Percentiles rank a stretch among this genome's conserved stretches.
Evolutionary conservation across 148 eudicot species (phyloP).

Genomic region (Vaccinium darrowii): DNA sequence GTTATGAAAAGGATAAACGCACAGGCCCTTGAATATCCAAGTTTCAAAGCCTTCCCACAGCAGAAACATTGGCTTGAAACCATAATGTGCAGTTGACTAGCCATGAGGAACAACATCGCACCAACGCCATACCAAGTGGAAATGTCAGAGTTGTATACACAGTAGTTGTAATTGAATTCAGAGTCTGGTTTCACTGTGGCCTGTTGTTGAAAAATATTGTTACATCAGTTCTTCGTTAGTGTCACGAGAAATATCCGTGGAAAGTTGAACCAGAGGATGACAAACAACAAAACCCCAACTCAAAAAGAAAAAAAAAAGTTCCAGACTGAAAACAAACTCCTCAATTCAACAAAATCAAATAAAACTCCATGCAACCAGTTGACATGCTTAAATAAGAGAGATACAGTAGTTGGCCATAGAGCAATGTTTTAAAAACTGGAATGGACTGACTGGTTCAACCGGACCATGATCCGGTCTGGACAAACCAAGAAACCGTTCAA

Average conservation of each 20-base stretch:
- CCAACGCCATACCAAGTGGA: slow-evolving; percentile 85
- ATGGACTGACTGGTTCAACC: too few relatives aligned
- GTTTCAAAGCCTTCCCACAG: slow-evolving; percentile 70
- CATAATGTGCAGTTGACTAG: slow-evolving; percentile 65
- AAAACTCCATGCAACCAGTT: slow-evolving; percentile 3
- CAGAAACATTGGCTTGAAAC: slow-evolving; percentile 80
- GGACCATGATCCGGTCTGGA: too few relatives aligned
- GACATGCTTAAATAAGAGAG: not conserved
- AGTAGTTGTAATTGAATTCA: slow-evolving; percentile 46
- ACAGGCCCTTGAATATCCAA: slow-evolving; percentile 76
- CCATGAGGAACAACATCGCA: slow-evolving; percentile 73
- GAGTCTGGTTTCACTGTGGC: slow-evolving; percentile 42
- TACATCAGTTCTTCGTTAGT: not conserved
- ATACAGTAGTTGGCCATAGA: not conserved
- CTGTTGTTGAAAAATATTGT: slow-evolving; percentile 29
- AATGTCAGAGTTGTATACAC: slow-evolving; percentile 74
- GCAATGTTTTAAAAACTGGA: too few relatives aligned
- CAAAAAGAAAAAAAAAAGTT: not conserved
- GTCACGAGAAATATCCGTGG: not conserved
- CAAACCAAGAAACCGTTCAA: too few relatives aligned
- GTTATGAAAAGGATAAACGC: slow-evolving; percentile 73
- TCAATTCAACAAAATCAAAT: not conserved
- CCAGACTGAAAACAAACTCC: not conserved
- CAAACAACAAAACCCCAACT: not conserved
- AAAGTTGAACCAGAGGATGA: not conserved